Percentiles rank a stretch among this genome's conserved stretches.
phyloP scores from a whole-genome alignment of 805 yeast genomes.

The Starmerella apis region DNA sequence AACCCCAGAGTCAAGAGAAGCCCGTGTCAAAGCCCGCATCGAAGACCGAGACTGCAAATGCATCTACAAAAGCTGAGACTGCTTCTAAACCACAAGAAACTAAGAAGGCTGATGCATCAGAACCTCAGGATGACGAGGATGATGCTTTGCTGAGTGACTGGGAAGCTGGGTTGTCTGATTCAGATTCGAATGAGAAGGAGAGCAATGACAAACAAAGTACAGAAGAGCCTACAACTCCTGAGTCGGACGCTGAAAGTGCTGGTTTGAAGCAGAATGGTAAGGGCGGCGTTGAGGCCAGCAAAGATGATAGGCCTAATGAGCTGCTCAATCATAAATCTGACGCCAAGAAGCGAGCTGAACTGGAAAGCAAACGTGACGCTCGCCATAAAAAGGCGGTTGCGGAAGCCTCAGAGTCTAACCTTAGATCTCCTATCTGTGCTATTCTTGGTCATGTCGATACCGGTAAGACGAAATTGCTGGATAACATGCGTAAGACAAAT shows the following conservation, averaged over 20 bases:
- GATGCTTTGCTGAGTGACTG: conserved; percentile 71
- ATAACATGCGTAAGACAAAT: conserved; percentile 94
- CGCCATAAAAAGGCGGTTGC: conserved; percentile 33
- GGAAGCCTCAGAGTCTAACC: conserved; percentile 39
- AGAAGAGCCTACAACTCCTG: conserved; percentile 15
- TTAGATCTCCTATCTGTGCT: conserved; percentile 98
- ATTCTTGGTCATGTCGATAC: conserved; percentile 99
- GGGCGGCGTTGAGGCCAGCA: too few species aligned
- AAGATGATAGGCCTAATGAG: conserved; percentile 1
- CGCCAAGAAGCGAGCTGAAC: conserved; percentile 35
- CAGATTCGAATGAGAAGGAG: conserved; percentile 27
- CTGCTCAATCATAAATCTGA: conserved; percentile 20
- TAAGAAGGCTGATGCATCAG: conserved; percentile 27
- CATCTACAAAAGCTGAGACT: too few species aligned
- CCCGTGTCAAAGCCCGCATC: conserved; percentile 26
- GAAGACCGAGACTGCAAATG: too few species aligned
- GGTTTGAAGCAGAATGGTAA: too few species aligned
- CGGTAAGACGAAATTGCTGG: conserved; percentile 95
- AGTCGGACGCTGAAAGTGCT: conserved; percentile 20
- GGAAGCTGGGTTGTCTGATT: conserved; percentile 54
- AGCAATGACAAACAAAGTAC: conserved; percentile 7
- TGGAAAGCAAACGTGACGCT: conserved; percentile 34
- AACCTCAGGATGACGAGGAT: conserved; percentile 37
- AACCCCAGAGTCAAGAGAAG: conserved; percentile 12
- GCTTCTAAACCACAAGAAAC: too few species aligned